These are phyloP conservation scores for Debaryomyces fabryi DNA, from an alignment of 1,139 yeast genomes.

Conservation along the genomic window DNA sequence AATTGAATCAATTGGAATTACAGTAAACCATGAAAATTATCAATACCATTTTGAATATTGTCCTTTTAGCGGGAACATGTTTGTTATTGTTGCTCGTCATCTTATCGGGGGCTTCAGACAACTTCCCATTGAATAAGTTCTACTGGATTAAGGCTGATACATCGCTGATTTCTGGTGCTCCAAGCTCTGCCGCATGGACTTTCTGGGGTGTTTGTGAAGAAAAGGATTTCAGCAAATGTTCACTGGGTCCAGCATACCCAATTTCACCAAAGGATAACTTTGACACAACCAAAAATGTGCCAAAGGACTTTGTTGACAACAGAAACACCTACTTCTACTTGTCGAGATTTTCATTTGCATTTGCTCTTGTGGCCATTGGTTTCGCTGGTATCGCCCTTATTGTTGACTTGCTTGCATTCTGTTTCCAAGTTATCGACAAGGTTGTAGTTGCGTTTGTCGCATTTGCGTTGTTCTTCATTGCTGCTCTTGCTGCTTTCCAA, in stretches of 20 bases:
- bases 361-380: slow-evolving; percentile 61
- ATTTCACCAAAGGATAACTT: slow-evolving; percentile 75
- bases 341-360: slow-evolving; percentile 71
- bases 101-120: slow-evolving; percentile 64
- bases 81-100: slow-evolving; percentile 62
- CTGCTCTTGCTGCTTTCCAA: slow-evolving; percentile 63
- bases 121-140: slow-evolving; percentile 63
- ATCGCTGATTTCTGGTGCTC: slow-evolving; percentile 55
- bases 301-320: slow-evolving; percentile 54
- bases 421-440: slow-evolving; percentile 52
- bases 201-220: slow-evolving; percentile 78
- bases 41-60: slow-evolving; percentile 39
- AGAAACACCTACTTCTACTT: slow-evolving; percentile 67
- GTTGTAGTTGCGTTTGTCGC: slow-evolving; percentile 55
- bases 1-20: slow-evolving; percentile 1
- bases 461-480: slow-evolving; percentile 55
- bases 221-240: slow-evolving; percentile 45
- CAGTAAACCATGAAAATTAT: slow-evolving; percentile 34
- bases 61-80: slow-evolving; percentile 54
- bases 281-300: slow-evolving; percentile 51
- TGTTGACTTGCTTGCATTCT: slow-evolving; percentile 45
- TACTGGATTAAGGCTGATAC: slow-evolving; percentile 79
- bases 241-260: slow-evolving; percentile 59
- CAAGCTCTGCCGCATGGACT: slow-evolving; percentile 66
- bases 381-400: slow-evolving; percentile 50